Percentiles rank a stretch among this genome's conserved stretches.
Evolutionary conservation across 2,329 filamentous ascomycete species (phyloP).

Genomic region (Calonectria pseudoreteaudii): DNA sequence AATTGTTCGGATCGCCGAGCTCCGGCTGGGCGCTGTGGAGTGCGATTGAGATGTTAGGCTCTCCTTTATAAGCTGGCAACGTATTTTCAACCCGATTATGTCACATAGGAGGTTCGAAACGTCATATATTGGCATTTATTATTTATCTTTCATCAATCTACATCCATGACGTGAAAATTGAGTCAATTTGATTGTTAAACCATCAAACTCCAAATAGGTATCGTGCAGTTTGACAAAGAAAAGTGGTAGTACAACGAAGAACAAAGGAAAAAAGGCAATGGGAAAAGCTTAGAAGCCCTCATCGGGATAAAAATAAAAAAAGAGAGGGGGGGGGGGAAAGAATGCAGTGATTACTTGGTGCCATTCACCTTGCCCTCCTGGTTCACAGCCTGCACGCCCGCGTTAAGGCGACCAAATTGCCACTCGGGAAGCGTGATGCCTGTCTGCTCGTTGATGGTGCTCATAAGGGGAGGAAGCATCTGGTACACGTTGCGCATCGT

Average conservation of each 20-base stretch:
- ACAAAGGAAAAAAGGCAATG: neutral
- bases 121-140: neutral
- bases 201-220: neutral
- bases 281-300: neutral
- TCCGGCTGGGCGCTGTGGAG: neutral
- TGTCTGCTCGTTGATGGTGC: constrained; percentile 89
- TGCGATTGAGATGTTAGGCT: neutral
- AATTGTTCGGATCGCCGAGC: neutral
- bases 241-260: neutral
- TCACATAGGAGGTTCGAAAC: neutral
- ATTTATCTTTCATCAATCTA: neutral
- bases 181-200: neutral
- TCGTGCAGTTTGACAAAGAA: neutral
- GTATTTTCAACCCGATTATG: neutral
- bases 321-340: too few relatives aligned
- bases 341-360: constrained; percentile 19
- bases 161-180: neutral
- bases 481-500: constrained; percentile 84
- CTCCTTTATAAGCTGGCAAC: neutral
- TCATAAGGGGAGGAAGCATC: constrained; percentile 83
- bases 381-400: constrained; percentile 48
- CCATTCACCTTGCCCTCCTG: constrained; percentile 41
- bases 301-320: neutral
- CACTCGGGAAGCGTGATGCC: constrained; percentile 84
- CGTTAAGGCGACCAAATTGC: constrained; percentile 68